Base-by-base conservation (phyloP, 202 grass and related monocot species). In the Thinopyrum obtusiflorum region DNA sequence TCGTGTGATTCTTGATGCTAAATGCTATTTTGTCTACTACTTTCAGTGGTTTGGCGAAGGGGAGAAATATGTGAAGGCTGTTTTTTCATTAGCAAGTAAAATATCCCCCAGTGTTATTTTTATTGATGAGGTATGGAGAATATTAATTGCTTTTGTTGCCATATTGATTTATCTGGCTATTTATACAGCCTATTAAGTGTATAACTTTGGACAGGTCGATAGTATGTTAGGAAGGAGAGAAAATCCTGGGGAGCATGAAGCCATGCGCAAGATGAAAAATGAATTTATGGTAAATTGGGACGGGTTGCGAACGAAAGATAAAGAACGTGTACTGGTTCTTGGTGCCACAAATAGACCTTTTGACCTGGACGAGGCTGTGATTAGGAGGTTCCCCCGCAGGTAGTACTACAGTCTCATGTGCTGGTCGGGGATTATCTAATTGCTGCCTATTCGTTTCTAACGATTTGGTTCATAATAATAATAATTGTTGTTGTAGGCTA, bases 211-310 rank as follows among this genome's bases (percentile, higher is more conserved):
- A 68, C 72, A 98, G 96, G 97, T 99, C n/a, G 97, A 99, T 77
- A 99, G 97, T 88, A 99, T 99, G 97, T 79, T 99, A 77, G 97
- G 97, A 80, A 94, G 93, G 90, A 96, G 97, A 86, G 97, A 99
- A 77, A 99, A 99, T 89, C 97, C 97, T 15, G 93, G 93, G 70
- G 97, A 99, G 85, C 97, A 99, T 83, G 97, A 99, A 92, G 97
- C 97, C 9, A 99, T 99, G 97, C 91, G 97, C 31, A 99, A 99
- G 89, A 99, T 99, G 97, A 99, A 99, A 87, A 99, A 99, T 81
- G 97, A 99, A 85, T 99, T 99, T 82, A 99, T 99, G 97, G 92
- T 99, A 61, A 96, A 96, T 67, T 99, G 97, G 97, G 97, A 99
- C 79, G 97, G 97, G 12, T 62, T 99, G 64, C 93, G 97, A 39